Base-by-base conservation (phyloP, 2,329 filamentous ascomycete genomes). In the Colletotrichum coccodes region DNA sequence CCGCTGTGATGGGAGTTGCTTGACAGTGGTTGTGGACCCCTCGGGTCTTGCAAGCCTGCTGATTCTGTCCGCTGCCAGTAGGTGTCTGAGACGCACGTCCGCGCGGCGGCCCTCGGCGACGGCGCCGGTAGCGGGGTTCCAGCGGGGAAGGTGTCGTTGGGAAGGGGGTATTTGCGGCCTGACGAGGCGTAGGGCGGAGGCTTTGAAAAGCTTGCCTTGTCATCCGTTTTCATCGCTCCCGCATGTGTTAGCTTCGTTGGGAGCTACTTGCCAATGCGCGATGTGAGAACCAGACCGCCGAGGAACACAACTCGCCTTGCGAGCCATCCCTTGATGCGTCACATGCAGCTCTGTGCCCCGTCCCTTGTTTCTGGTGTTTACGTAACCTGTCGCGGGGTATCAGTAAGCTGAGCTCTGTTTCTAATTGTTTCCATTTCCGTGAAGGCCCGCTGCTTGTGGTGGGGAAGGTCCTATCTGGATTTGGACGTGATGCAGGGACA, bases 401-500 rank as follows among this genome's bases (percentile, higher is more conserved):
- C 12, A 4, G 12, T 23, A 4, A 18, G 44, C 28, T 4, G 6
- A 21, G 44, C 23, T 34, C 44, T 6, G 32, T 64, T 52, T 40
- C 52, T 38, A 52, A 46, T 32, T 42, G 34, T 53, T 53, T 53
- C 53, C 60, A n/a, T 59, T 64, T 47, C 38, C 12, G 59, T 53
- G 38, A 53, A 59, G 23, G 18, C 40, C 28, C 50, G 34, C 18
- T 38, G 32, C 23, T 64, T n/a, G 40, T 38, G 36, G 49, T 46
- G 59, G 60, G 44, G 53, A 53, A 64, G 62, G 61, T 56, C 49
- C 32, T 60, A 11, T 54, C 66, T 68, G 54, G 28, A 60, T 66
- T 50, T 36, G 66, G 61, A 68, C 32, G 28, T 30, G 54, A 68
- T 52, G 61, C 66, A 68, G 61, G 66, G 66, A 68, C 66, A 68